A percentile compares a stretch with the other conserved stretches of the same genome.
These are phyloP conservation scores for Alternaria burnsii DNA, from an alignment of 2,329 filamentous ascomycete genomes.

Conservation along the genomic window DNA sequence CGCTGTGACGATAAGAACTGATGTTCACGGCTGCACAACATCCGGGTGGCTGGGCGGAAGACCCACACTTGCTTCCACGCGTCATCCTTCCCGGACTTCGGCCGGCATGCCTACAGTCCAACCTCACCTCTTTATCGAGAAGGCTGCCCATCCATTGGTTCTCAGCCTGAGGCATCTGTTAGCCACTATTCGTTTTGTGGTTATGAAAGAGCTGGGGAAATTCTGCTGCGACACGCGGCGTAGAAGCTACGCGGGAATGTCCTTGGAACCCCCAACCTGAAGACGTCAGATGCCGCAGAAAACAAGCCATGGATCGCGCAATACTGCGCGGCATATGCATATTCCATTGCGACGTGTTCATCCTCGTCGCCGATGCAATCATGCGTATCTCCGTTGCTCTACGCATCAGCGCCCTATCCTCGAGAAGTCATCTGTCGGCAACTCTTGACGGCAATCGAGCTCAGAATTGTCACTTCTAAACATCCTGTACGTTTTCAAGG, in stretches of 20 bases:
- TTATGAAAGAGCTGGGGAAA: neutral
- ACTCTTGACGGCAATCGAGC: neutral
- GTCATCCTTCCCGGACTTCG: constrained; percentile 7
- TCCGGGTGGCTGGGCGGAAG: constrained; percentile 1
- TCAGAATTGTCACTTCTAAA: neutral
- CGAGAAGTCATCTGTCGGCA: neutral
- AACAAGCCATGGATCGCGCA: rapidly evolving
- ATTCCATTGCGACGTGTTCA: neutral
- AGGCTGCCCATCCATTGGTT: neutral
- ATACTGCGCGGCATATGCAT: neutral
- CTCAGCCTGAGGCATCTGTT: neutral
- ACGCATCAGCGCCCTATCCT: neutral
- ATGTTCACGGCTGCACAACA: neutral
- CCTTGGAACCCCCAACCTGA: neutral
- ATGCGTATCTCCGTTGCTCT: neutral
- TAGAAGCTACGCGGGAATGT: neutral
- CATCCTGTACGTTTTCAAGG: neutral
- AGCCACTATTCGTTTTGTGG: neutral
- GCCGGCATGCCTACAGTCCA: neutral
- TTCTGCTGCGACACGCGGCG: neutral
- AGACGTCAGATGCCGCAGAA: neutral
- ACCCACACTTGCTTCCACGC: constrained; percentile 7
- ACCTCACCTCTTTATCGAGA: neutral
- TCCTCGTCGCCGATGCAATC: rapidly evolving
- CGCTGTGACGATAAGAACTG: neutral